These are phyloP conservation scores for Panellus pusillus DNA, from an alignment of 768 basidiomycete genomes.

Conservation along the genomic window DNA sequence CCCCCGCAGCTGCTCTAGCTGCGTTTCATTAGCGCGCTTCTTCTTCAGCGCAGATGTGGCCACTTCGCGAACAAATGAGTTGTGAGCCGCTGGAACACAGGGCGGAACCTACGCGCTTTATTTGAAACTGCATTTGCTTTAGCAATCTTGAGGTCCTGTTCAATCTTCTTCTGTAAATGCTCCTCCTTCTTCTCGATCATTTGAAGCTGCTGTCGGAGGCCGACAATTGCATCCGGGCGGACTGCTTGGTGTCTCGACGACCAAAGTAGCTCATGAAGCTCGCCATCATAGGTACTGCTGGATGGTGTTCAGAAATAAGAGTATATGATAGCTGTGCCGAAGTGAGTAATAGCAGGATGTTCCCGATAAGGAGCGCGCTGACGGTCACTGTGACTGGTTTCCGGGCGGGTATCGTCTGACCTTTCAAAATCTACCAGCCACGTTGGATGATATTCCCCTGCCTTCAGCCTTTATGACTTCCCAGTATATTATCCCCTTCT, in stretches of 20 bases:
- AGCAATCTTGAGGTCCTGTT: slow-evolving; percentile 91
- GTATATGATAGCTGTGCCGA: slow-evolving; percentile 16
- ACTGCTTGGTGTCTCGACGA: slow-evolving; percentile 77
- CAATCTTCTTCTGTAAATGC: slow-evolving; percentile 92
- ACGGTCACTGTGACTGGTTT: neutral
- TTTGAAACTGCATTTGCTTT: slow-evolving; percentile 91
- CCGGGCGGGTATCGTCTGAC: too few species aligned
- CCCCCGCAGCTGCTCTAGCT: slow-evolving; percentile 83
- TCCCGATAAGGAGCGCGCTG: slow-evolving; percentile 10
- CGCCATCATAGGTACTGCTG: slow-evolving; percentile 55
- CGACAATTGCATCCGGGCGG: slow-evolving; percentile 93
- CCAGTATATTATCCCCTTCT: slow-evolving; percentile 62
- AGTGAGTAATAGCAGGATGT: neutral
- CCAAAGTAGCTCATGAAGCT: slow-evolving; percentile 89
- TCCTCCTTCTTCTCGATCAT: slow-evolving; percentile 99
- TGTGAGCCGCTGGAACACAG: neutral
- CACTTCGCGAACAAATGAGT: slow-evolving; percentile 34
- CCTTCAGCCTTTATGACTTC: slow-evolving; percentile 33
- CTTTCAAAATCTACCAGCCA: slow-evolving; percentile 1
- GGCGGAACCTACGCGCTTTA: slow-evolving; percentile 72
- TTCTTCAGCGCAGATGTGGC: slow-evolving; percentile 88
- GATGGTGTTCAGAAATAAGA: slow-evolving; percentile 14
- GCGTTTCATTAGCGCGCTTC: slow-evolving; percentile 87
- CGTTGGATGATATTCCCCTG: too few species aligned
- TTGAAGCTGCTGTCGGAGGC: slow-evolving; percentile 88